Evolutionary conservation across 2,329 filamentous ascomycete species (phyloP), one percentile per base, ranked within the genome.

Genomic region (Colletotrichum trifolii): DNA sequence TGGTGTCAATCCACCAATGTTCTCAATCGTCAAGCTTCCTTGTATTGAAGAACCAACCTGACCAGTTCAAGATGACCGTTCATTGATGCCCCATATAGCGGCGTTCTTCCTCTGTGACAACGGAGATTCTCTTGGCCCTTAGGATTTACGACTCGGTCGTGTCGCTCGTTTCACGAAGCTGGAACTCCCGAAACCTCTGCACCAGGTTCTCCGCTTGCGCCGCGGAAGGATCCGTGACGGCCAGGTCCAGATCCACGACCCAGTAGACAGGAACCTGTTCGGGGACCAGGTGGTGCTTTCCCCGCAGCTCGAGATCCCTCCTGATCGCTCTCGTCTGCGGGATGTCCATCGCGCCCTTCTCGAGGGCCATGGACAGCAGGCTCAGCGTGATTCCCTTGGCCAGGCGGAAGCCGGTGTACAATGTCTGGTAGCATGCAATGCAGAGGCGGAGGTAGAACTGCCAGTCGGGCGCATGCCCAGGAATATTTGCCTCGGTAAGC

Each of bases 391-490:
- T 75, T 1, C 73, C 67, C 49, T 76, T 73, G 8, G 77, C 74
- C 3, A 81, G 73, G 0, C 74, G 75, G 62, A 73, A 80, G 3
- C 75, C 71, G n/a, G 6, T 71, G 10, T 74, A 71, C 3, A 80
- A 70, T 10, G 70, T 69, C 35, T 77, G 72, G 57, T 80, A 80
- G 3, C 74, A 74, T 54, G 79, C 75, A 5, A 81, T 62, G 38
- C 77, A 81, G 5, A 79, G 68, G 3, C 76, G 66, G 6, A 81
- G 70, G 55, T 81, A 79, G 2, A 74, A 72, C 8, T 70, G 72
- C 72, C 73, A 76, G 8, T 76, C 63, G 0, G 71, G 64, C 11
- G 76, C 71, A 3, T 43, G 11, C 1, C 33, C 8, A 0, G 39
- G 8, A 5, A 15, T 11, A 4, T 67, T 66, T 1, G 66, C 70